Conservation (phyloP, 2,329 filamentous ascomycete genomes). For the Colletotrichum siamense region DNA sequence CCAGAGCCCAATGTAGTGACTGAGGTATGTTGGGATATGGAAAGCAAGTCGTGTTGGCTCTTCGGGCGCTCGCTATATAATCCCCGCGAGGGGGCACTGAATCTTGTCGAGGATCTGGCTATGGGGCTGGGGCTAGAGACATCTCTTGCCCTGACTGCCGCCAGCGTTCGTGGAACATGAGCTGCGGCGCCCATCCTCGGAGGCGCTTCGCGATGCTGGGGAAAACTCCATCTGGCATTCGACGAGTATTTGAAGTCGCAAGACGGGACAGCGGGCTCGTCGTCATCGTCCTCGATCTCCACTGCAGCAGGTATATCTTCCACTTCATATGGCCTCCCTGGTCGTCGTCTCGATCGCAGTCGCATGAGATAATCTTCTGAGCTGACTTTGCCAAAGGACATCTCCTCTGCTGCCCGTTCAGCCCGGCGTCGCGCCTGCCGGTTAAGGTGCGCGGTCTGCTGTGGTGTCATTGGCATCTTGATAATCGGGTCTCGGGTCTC, state of each 20-base stretch:
- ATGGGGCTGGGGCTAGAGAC: background rate
- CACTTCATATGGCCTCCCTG: background rate
- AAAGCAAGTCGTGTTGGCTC: background rate
- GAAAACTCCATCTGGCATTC: background rate
- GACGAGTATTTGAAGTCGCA: background rate
- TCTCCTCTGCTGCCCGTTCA: slow-evolving; percentile 15
- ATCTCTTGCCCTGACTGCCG: background rate
- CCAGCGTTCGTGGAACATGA: background rate
- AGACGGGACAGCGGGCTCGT: background rate
- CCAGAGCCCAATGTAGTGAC: background rate
- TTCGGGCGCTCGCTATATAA: background rate
- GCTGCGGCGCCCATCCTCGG: background rate
- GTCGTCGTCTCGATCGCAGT: slow-evolving; percentile 7
- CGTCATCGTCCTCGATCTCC: slow-evolving; percentile 3
- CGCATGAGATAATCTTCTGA: slow-evolving; percentile 12
- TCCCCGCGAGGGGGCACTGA: background rate
- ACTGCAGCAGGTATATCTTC: slow-evolving; percentile 4
- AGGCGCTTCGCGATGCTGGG: background rate
- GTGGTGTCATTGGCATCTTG: slow-evolving; percentile 3
- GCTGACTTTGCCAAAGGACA: slow-evolving; percentile 7
- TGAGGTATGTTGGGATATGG: background rate
- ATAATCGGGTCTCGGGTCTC: background rate
- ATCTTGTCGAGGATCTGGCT: background rate
- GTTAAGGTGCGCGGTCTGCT: slow-evolving; percentile 2
- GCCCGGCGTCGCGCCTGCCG: slow-evolving; percentile 12